These are phyloP conservation scores for Petunia axillaris DNA, from an alignment of 257 asterid species.

Conservation along the genomic window DNA sequence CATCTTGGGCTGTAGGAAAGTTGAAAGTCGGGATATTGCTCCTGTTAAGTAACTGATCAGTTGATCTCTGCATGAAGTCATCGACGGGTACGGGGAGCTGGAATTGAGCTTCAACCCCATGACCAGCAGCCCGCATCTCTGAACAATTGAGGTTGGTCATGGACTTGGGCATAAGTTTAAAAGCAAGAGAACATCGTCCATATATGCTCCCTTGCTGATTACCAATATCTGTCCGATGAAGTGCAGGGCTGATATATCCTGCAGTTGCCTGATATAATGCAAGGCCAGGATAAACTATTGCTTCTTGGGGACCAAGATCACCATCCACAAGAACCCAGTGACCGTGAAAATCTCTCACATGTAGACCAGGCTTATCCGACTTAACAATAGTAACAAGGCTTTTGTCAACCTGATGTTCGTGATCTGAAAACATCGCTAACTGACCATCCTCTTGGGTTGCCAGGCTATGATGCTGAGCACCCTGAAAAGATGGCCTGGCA, in stretches of 20 bases:
- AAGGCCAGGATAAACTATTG: conserved; percentile 84
- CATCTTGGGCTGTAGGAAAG: conserved; percentile 80
- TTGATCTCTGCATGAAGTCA: conserved; percentile 92
- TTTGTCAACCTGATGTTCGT: conserved; percentile 79
- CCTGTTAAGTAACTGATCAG: conserved; percentile 81
- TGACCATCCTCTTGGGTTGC: conserved; percentile 78
- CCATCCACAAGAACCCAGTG: conserved; percentile 89
- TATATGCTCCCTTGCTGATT: conserved; percentile 63
- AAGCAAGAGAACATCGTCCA: conserved; percentile 83
- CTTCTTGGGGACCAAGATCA: conserved; percentile 96
- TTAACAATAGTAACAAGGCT: conserved; percentile 76
- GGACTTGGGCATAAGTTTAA: conserved; percentile 95
- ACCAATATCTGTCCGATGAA: conserved; percentile 61
- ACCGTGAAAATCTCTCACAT: conserved; percentile 86
- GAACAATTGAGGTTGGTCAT: conserved; percentile 83
- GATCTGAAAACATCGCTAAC: conserved; percentile 75
- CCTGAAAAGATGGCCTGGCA: conserved; percentile 89
- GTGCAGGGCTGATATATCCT: conserved; percentile 85
- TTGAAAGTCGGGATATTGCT: conserved; percentile 56
- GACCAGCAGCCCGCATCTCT: conserved; percentile 99
- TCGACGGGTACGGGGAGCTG: conserved; percentile 92
- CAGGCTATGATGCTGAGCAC: conserved; percentile 77
- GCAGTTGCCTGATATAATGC: conserved; percentile 97
- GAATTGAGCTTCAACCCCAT: conserved; percentile 92
- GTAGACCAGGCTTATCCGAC: conserved; percentile 84